Base-by-base conservation (phyloP, 2,329 filamentous ascomycete genomes). In the Thielaviopsis musarum region DNA sequence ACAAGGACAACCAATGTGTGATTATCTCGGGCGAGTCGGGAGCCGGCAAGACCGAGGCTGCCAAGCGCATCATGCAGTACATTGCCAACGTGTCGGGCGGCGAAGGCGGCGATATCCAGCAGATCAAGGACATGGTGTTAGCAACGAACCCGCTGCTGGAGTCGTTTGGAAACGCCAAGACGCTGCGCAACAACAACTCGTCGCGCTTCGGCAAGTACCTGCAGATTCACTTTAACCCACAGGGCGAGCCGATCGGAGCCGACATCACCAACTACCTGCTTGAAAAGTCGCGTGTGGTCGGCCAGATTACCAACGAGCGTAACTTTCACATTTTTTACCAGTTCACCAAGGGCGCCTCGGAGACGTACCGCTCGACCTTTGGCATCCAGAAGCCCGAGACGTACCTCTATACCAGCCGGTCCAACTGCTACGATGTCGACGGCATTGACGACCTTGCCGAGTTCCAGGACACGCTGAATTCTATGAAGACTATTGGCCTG, bases 241-340 rank as follows among this genome's bases (percentile, higher is more conserved):
- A 88, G 64, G 91, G 91, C 64, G 91, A 97, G 72, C 93, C 93
- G 0, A 85, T 96, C 12, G 93, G 93, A 67, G 93, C 93, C 62
- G 93, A 95, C 71, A 96, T 98, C 72, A 96, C 91, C 69, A 98
- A 98, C 71, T 98, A 98, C 69, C 78, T 98, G 24, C 78, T 98
- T 58, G 93, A 98, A 71, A 97, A 97, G 77, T 85, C 88, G 54
- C 81, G 93, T 74, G 93, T 98, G 19, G 90, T 95, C 10, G 90
- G 91, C 17, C 93, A 97, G 74, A 97, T 97, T 66, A 78, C 75
- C 61, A 95, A 96, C 70, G 93, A 98, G 78, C 83, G 93, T 66
- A 97, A 95, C 73, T 98, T 98, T 72, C 93, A 98, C 73, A 97
- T 98, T 67, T 98, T 98, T 71, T 98, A 98, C 73, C 93, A 98